Base-by-base conservation (phyloP, 257 asterid species). In the Solanum medicagineum region DNA sequence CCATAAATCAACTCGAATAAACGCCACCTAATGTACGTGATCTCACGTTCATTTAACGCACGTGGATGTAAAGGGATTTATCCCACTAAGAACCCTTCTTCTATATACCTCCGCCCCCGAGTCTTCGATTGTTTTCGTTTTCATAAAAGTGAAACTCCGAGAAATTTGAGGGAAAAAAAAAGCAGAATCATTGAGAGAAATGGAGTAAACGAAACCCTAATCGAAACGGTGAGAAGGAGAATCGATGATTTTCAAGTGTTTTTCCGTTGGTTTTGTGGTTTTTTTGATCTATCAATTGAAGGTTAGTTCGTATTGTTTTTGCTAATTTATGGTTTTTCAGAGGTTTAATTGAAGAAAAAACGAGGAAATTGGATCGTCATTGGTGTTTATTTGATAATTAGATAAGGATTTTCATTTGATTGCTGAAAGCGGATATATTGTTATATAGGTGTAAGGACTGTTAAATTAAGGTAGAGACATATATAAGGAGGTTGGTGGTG, bases 21-120 rank as follows among this genome's bases (percentile, higher is more conserved):
- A 5, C 20, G 79, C 89, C 93, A 91, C 51, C 1, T 32, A 6
- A 17, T 29, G 17, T 42, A 55, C 88, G 90, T 92, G 79, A 3
- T 0, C 0, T 2, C 84, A 91, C 95, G 90, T 87, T 70, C 90
- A 7, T 0, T 8, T 2, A 5, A 6, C 15, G 74, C 91, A 90
- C 84, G 92, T 91, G 90, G 3, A 10, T 1, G 7, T 6, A n/a
- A 45, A 14, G 75, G 54, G 87, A 66, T 24, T 59, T 79, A 45
- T 68, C 75, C 32, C 84, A 84, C 53, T 42, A 73, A 13, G 91
- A 89, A 84, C 91, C 90, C 91, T 87, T 70, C 89, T 84, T 87
- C 91, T 91, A 83, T 83, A 86, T 83, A 77, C 93, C 93, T 92
- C 95, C 96, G 96, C 96, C 94, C 94, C 94, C 85, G 80, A 84